Evolutionary conservation across 257 asterid species (phyloP).

Genomic region (Ehretia macrophylla): DNA sequence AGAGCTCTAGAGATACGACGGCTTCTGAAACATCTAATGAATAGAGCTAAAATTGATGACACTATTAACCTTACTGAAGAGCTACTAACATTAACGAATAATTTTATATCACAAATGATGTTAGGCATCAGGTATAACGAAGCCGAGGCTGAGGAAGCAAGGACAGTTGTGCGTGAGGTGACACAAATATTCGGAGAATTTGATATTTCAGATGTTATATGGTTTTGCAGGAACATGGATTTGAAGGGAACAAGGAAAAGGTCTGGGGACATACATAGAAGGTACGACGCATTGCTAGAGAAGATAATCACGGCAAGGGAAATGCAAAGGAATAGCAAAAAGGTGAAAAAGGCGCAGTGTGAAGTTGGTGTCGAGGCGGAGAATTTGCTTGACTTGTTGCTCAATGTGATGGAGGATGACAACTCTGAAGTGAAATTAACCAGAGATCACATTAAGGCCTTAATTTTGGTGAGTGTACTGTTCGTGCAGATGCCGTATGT

Average conservation of each 20-base stretch:
- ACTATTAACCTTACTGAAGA: conserved; percentile 39
- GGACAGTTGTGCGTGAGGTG: conserved; percentile 52
- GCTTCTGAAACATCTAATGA: conserved; percentile 12
- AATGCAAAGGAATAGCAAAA: conserved; percentile 11
- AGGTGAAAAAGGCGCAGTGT: too few species aligned
- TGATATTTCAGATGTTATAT: conserved; percentile 44
- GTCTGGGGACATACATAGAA: conserved; percentile 39
- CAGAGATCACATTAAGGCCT: conserved; percentile 62
- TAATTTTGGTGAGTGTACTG: conserved; percentile 44
- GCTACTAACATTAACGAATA: conserved; percentile 41
- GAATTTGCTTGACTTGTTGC: conserved; percentile 59
- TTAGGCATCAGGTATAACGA: conserved; percentile 38
- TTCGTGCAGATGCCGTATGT: too few species aligned
- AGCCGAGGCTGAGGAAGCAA: conserved; percentile 36
- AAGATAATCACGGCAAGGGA: conserved; percentile 40
- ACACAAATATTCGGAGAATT: conserved; percentile 57
- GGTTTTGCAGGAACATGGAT: conserved; percentile 52
- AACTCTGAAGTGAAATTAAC: conserved; percentile 38
- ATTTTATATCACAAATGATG: conserved; percentile 52
- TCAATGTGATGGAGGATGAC: conserved; percentile 52
- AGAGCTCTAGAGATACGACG: conserved; percentile 17
- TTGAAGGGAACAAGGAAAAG: conserved; percentile 56
- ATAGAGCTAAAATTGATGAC: conserved; percentile 18
- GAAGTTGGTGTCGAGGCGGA: conserved; percentile 22
- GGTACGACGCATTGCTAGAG: conserved; percentile 53